These are phyloP conservation scores for Castanea sativa DNA, from an alignment of 306 rosid genomes.

Conservation along the genomic window DNA sequence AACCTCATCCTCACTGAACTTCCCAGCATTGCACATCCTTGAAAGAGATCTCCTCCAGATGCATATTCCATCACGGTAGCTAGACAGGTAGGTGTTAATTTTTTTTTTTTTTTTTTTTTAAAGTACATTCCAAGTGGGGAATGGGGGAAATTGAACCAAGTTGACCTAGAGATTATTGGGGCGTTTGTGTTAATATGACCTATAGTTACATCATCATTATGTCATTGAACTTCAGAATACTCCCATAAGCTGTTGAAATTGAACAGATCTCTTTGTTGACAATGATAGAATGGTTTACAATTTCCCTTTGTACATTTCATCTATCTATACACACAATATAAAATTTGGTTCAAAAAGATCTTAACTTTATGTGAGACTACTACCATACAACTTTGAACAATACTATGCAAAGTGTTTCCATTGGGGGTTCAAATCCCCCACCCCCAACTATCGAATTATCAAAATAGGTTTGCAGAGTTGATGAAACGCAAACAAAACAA, in stretches of 20 bases:
- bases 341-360: neutral
- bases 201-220: slow-evolving; percentile 30
- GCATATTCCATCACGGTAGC: slow-evolving; percentile 96
- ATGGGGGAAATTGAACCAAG: no score
- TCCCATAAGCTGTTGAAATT: slow-evolving; percentile 9
- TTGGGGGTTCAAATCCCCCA: no score
- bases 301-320: slow-evolving; percentile 94
- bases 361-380: no score
- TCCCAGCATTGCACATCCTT: slow-evolving; percentile 98
- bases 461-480: neutral
- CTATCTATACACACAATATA: slow-evolving; percentile 59
- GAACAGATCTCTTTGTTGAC: slow-evolving; percentile 80
- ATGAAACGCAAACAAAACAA: neutral
- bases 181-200: slow-evolving; percentile 52
- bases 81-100: slow-evolving; percentile 58
- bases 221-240: slow-evolving; percentile 7
- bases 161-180: no score
- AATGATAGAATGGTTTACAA: slow-evolving; percentile 88
- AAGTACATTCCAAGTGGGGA: no score
- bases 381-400: neutral
- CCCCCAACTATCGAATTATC: neutral
- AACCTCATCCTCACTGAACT: slow-evolving; percentile 95
- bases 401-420: neutral
- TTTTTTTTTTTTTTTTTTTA: no score
- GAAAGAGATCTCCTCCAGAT: slow-evolving; percentile 92